phyloP scores from a whole-genome alignment of 352 stramenopile species.

The Pythium rhizo-oryzae region DNA sequence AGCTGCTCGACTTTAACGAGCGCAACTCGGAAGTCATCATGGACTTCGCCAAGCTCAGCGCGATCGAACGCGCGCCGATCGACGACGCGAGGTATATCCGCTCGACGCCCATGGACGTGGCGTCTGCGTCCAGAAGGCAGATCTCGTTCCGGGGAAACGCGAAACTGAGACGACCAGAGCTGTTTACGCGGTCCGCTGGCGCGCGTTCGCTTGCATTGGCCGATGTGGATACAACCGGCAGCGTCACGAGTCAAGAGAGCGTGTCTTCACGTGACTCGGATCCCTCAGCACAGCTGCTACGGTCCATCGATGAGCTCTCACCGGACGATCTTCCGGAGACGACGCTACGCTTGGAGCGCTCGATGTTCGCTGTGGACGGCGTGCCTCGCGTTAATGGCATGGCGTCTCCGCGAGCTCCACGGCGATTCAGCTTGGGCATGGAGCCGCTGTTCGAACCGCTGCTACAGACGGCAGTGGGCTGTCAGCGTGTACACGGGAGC shows the following conservation, averaged over 20 bases:
- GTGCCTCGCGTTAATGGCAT: not conserved
- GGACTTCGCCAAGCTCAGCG: conserved; percentile 79
- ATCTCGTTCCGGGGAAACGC: conserved; percentile 19
- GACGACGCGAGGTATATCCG: conserved; percentile 50
- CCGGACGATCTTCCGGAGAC: conserved; percentile 30
- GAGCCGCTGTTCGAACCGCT: conserved; percentile 81
- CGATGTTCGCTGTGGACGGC: not conserved
- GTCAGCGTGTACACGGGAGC: conserved; percentile 45
- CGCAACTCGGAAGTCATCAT: conserved; percentile 67
- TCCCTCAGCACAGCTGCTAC: not conserved
- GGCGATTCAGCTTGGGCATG: conserved; percentile 59
- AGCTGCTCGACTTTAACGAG: conserved; percentile 77
- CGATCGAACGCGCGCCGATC: conserved; percentile 57
- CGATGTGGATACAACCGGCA: conserved; percentile 8
- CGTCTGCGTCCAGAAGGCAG: conserved; percentile 10
- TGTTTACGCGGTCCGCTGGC: conserved; percentile 8
- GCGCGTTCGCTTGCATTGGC: not conserved
- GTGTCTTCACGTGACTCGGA: conserved; percentile 14
- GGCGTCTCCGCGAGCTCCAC: conserved; percentile 26
- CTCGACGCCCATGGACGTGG: conserved; percentile 1
- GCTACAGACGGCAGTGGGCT: conserved; percentile 64
- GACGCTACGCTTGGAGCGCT: conserved; percentile 11
- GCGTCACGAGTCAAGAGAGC: conserved; percentile 23
- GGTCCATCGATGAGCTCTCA: conserved; percentile 30
- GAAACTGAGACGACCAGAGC: conserved; percentile 23